phyloP scores from a whole-genome alignment of 805 yeast genomes.

The Spathaspora girioi region DNA sequence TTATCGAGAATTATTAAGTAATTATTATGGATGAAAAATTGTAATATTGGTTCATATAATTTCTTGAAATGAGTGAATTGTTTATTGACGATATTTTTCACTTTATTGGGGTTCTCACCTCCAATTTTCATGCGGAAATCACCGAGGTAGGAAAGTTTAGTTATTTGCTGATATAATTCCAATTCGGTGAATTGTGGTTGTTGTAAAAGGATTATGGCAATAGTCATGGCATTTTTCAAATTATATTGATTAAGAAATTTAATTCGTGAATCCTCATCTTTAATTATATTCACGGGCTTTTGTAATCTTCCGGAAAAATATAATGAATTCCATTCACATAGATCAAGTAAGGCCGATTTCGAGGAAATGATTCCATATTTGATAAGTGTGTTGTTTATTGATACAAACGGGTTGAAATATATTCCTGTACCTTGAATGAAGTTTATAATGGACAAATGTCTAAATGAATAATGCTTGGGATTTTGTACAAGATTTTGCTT shows the following conservation, averaged over 20 bases:
- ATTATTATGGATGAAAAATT: constrained; percentile 18
- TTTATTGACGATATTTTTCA: constrained; percentile 76
- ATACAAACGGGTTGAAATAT: constrained; percentile 88
- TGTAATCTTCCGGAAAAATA: constrained; percentile 92
- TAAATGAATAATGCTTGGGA: constrained; percentile 76
- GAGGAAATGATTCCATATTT: constrained; percentile 86
- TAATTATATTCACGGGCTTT: constrained; percentile 79
- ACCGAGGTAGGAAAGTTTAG: constrained; percentile 82
- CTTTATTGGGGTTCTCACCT: constrained; percentile 91
- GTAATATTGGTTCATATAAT: constrained; percentile 65
- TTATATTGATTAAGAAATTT: constrained; percentile 72
- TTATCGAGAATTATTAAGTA: constrained; percentile 14
- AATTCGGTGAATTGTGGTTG: constrained; percentile 45
- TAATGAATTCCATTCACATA: constrained; percentile 79
- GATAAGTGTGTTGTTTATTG: constrained; percentile 46
- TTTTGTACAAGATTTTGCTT: constrained; percentile 59
- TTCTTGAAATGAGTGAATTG: constrained; percentile 66
- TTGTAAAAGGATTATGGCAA: constrained; percentile 55
- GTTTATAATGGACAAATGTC: constrained; percentile 16
- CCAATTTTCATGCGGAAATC: constrained; percentile 82
- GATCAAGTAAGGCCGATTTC: constrained; percentile 58
- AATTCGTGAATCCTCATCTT: constrained; percentile 55
- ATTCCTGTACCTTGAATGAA: constrained; percentile 71
- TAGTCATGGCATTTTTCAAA: constrained; percentile 69
- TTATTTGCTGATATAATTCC: constrained; percentile 72